phyloP scores from a whole-genome alignment of 1,284 basidiomycete genomes.

The Hemileia vastatrix region DNA sequence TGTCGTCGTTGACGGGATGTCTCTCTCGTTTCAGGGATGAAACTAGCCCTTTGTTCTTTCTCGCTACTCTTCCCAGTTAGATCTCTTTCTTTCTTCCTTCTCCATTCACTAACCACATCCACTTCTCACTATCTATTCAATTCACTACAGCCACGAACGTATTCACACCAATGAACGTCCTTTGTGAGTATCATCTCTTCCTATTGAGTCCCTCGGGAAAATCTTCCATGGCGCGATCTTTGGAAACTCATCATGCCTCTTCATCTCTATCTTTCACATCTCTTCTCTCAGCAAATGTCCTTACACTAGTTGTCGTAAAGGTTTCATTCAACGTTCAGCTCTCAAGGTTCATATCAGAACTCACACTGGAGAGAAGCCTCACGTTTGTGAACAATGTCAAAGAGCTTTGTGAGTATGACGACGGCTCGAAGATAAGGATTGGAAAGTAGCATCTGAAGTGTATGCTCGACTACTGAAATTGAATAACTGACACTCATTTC shows the following conservation, averaged over 20 bases:
- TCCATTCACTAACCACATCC: too few species aligned
- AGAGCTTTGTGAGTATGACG: too few species aligned
- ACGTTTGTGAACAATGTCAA: conserved; percentile 48
- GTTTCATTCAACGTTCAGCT: conserved; percentile 48
- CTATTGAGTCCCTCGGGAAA: conserved; percentile 28
- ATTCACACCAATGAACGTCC: conserved; percentile 45
- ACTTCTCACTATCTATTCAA: too few species aligned
- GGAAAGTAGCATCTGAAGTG: too few species aligned
- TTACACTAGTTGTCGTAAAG: conserved; percentile 44
- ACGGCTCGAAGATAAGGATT: too few species aligned
- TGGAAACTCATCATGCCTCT: neutral
- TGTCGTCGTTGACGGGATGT: too few species aligned
- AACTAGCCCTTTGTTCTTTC: too few species aligned
- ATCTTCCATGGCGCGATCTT: too few species aligned
- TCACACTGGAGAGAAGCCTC: conserved; percentile 53
- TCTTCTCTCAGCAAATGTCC: conserved; percentile 42
- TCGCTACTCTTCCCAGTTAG: too few species aligned
- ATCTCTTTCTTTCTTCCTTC: too few species aligned
- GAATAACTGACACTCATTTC: neutral
- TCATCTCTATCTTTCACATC: neutral
- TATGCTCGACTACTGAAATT: too few species aligned
- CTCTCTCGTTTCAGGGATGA: too few species aligned
- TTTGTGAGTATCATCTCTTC: neutral
- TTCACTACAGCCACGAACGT: conserved; percentile 47
- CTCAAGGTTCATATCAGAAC: conserved; percentile 47